A percentile compares a stretch with the other conserved stretches of the same genome.
Evolutionary conservation across 164 flowering plant genomes (phyloP).

Genomic region (Stephania cephalantha): DNA sequence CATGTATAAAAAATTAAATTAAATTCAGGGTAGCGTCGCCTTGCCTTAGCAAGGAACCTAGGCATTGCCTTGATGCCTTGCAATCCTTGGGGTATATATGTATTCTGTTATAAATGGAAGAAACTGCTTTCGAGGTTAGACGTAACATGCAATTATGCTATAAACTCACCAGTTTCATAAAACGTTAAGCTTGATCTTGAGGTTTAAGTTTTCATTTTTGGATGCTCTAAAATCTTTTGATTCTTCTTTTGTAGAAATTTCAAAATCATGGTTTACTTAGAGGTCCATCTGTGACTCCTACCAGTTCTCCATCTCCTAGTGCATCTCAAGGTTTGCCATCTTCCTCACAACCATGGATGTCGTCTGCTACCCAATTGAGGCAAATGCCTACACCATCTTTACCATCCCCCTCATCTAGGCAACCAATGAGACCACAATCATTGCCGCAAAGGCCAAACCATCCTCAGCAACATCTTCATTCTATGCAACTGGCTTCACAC

Average conservation of each 20-base stretch:
- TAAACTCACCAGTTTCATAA: not conserved
- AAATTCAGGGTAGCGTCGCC: no score
- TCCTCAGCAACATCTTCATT: slow-evolving; percentile 42
- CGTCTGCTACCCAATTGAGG: slow-evolving; percentile 55
- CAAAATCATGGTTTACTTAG: slow-evolving; percentile 59
- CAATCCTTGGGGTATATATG: no score
- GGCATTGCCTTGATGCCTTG: no score
- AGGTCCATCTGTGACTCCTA: slow-evolving; percentile 39
- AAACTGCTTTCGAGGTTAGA: no score
- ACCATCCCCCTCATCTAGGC: slow-evolving; percentile 54
- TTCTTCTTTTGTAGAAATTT: slow-evolving; percentile 42
- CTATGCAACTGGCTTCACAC: slow-evolving; percentile 31
- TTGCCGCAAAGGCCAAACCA: slow-evolving; percentile 56
- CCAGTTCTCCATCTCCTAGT: slow-evolving; percentile 39
- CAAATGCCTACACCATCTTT: slow-evolving; percentile 44
- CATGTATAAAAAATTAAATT: no score
- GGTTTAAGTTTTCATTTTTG: not conserved
- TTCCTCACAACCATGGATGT: slow-evolving; percentile 69
- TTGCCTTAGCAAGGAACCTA: no score
- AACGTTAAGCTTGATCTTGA: not conserved
- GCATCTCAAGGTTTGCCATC: slow-evolving; percentile 47
- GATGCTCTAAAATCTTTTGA: not conserved
- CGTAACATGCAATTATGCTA: not conserved
- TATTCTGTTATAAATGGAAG: no score
- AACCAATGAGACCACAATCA: slow-evolving; percentile 42